Percentiles rank a stretch among this genome's conserved stretches.
Conservation (phyloP, 495 filamentous ascomycete species). For the Penicillium silybi region DNA sequence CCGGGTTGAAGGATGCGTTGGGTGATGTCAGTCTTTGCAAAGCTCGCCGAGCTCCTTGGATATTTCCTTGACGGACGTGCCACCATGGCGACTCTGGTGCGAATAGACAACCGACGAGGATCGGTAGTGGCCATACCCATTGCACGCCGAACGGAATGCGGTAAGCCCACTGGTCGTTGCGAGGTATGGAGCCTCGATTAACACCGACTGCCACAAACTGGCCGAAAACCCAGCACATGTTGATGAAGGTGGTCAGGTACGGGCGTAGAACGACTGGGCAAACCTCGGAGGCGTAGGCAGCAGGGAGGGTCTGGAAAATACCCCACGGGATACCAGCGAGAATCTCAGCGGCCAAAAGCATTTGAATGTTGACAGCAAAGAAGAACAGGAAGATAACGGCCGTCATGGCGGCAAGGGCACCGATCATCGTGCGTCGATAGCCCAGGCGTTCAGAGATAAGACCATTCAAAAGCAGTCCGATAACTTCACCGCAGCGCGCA, state of each 20-base stretch:
- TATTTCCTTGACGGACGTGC: slow-evolving; percentile 32
- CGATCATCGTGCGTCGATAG: no score
- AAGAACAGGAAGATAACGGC: no score
- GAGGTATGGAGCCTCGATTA: slow-evolving; percentile 33
- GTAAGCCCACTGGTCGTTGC: slow-evolving; percentile 46
- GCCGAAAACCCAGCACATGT: slow-evolving; percentile 48
- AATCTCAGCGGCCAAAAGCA: no score
- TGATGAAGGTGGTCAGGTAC: slow-evolving; percentile 44
- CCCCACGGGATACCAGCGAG: slow-evolving; percentile 23
- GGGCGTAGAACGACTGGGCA: slow-evolving; percentile 40
- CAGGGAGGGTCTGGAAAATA: slow-evolving; percentile 50
- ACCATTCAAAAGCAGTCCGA: slow-evolving; percentile 52
- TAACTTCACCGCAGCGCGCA: slow-evolving; percentile 58
- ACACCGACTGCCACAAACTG: slow-evolving; percentile 52
- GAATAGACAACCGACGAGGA: slow-evolving; percentile 26
- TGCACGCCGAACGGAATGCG: slow-evolving; percentile 54
- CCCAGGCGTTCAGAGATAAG: no score
- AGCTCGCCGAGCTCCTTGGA: slow-evolving; percentile 44
- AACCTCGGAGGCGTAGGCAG: slow-evolving; percentile 52
- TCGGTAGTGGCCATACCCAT: slow-evolving; percentile 49
- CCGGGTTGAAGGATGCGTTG: not conserved
- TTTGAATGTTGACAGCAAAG: no score
- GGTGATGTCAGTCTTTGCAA: slow-evolving; percentile 37
- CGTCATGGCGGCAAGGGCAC: no score
- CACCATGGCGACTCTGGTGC: slow-evolving; percentile 49